Base-by-base conservation (phyloP, 805 yeast genomes). In the Cyberlindnera mycetangii region DNA sequence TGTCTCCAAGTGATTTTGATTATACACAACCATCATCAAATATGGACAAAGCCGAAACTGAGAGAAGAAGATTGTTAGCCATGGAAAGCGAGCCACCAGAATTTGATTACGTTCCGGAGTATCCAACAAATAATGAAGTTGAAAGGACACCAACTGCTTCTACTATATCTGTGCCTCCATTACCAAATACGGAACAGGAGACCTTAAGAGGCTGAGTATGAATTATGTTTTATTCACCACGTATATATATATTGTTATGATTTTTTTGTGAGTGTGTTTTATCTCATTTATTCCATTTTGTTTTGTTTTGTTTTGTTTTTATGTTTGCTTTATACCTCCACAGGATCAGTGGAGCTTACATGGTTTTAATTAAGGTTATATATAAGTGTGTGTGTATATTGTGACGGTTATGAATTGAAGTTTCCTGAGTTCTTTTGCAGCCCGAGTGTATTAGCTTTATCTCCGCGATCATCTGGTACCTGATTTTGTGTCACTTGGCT, bases 61-160 rank as follows among this genome's bases (percentile, higher is more conserved):
- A 71, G 50, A 61, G 64, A 42, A 40, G 48, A 41, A 59, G 74
- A 44, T 50, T 73, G 31, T 55, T 62, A 42, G 58, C 51, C n/a
- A 33, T 69, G 43, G 75, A 71, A 44, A 69, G 72, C 41, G 72
- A 66, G 16, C 77, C 78, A 8, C 70, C 72, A 1, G 54, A 56
- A 41, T 58, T 58, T 36, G 61, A 59, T 42, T 56, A 55, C 27
- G 59, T 59, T 20, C 63, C 63, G 1, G 55, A 55, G 42, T 59
- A 59, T 38, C 44, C 53, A 20, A 31, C 44, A 15, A 38, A 34
- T 19, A 28, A 30, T 33, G 42, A 44, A 18, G 14, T 3, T 11
- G 46, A 25, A 5, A 19, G 22, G 5, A 42, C 21, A 7, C 30
- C 39, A 7, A 30, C 40, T 5, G 21, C 44, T 14, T 34, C 44